phyloP scores from a whole-genome alignment of 352 stramenopile genomes.

The Pythium guiyangense region DNA sequence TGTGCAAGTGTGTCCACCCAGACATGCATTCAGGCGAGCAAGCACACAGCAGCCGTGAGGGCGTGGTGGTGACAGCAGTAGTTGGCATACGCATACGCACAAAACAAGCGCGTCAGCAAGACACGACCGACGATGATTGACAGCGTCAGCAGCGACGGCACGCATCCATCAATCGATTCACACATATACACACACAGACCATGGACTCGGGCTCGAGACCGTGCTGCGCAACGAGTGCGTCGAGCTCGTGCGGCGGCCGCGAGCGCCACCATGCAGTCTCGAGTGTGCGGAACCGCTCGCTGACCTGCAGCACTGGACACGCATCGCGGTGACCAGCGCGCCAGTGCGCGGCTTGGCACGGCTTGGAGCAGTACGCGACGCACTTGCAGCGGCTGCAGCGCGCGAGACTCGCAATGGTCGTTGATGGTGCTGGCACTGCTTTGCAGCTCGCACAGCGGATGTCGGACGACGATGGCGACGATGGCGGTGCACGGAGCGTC shows the following conservation, averaged over 20 bases:
- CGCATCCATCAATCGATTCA: no score
- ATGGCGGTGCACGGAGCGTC: no score
- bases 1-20: background rate
- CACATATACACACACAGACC: conserved; percentile 18
- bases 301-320: conserved; percentile 25
- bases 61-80: background rate
- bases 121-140: no score
- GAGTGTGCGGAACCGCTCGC: conserved; percentile 20
- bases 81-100: background rate
- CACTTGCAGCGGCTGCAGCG: no score
- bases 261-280: conserved; percentile 31
- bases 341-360: conserved; percentile 54
- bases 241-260: conserved; percentile 20
- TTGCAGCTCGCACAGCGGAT: conserved; percentile 18
- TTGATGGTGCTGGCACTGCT: background rate
- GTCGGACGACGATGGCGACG: no score
- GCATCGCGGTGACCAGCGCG: conserved; percentile 24
- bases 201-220: conserved; percentile 45
- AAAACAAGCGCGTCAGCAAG: background rate
- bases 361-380: conserved; percentile 54
- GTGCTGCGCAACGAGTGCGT: conserved; percentile 15
- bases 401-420: conserved; percentile 9
- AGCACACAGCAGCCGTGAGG: background rate
- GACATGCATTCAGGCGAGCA: background rate
- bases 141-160: background rate